A percentile compares a stretch with the other conserved stretches of the same genome.
phyloP scores from a whole-genome alignment of 176 grass and related monocot species.

The Triticum turgidum region DNA sequence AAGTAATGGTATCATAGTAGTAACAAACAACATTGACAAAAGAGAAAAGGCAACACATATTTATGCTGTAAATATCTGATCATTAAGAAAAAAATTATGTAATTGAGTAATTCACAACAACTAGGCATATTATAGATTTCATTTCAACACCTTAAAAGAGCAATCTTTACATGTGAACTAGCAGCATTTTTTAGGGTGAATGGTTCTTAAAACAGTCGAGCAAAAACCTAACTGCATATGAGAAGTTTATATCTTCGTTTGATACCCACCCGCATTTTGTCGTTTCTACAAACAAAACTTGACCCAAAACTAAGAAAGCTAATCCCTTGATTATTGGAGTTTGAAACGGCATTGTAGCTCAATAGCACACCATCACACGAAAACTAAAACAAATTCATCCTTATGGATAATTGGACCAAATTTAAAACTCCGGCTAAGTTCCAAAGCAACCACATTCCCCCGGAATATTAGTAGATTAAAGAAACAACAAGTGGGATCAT shows the following conservation, averaged over 20 bases:
- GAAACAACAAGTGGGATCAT: not conserved
- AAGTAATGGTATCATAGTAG: not conserved
- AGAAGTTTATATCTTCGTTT: not conserved
- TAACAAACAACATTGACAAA: not conserved
- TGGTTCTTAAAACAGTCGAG: not conserved
- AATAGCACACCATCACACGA: not conserved
- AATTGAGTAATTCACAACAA: not conserved
- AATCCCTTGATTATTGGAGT: not conserved
- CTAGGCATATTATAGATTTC: not conserved
- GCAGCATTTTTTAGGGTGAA: not conserved
- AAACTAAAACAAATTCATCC: not conserved
- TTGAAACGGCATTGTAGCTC: constrained; percentile 1
- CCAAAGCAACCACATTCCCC: not conserved
- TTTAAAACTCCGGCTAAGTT: not conserved
- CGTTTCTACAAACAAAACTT: not conserved
- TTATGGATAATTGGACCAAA: not conserved
- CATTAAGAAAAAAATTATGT: not conserved
- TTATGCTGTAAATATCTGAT: not conserved
- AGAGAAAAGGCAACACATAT: not conserved
- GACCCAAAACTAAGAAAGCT: not conserved
- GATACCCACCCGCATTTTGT: not conserved
- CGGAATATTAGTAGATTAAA: not conserved
- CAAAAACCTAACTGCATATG: not conserved
- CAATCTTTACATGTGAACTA: not conserved
- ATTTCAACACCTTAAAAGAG: not conserved